Evolutionary conservation across 1,284 basidiomycete species (phyloP).

Genomic region (Irpex sp.): DNA sequence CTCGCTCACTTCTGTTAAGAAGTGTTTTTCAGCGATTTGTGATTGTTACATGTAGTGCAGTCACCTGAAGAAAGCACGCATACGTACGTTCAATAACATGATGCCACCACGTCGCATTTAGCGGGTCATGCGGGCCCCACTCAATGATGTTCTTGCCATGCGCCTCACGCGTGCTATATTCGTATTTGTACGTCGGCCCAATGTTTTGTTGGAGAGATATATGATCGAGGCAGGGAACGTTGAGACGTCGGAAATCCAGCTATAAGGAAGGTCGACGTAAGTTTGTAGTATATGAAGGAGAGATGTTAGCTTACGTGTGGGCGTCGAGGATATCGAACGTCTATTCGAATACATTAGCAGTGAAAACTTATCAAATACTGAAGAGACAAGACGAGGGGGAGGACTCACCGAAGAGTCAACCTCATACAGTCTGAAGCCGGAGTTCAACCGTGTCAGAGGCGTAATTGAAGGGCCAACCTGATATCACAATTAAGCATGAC

Average conservation of each 20-base stretch:
- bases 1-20: slow-evolving; percentile 50
- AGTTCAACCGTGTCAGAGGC: slow-evolving; percentile 70
- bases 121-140: slow-evolving; percentile 63
- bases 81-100: slow-evolving; percentile 65
- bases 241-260: slow-evolving; percentile 61
- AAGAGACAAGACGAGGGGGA: background rate
- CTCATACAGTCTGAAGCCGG: slow-evolving; percentile 76
- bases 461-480: slow-evolving; percentile 68
- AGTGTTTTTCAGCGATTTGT: too few relatives aligned
- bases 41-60: too few relatives aligned
- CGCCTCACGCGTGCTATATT: slow-evolving; percentile 67
- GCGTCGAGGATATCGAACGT: slow-evolving; percentile 73
- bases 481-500: too few relatives aligned
- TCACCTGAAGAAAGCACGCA: background rate
- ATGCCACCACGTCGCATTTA: slow-evolving; percentile 86
- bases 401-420: slow-evolving; percentile 61
- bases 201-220: slow-evolving; percentile 32
- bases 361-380: too few relatives aligned
- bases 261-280: slow-evolving; percentile 18
- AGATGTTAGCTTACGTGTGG: slow-evolving; percentile 48
- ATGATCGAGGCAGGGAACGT: slow-evolving; percentile 47
- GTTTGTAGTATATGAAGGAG: too few relatives aligned
- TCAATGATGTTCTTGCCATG: slow-evolving; percentile 57
- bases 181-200: slow-evolving; percentile 64
- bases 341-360: slow-evolving; percentile 25